Base-by-base conservation (phyloP, 2,329 filamentous ascomycete species). In the Aspergillus cejpii region DNA sequence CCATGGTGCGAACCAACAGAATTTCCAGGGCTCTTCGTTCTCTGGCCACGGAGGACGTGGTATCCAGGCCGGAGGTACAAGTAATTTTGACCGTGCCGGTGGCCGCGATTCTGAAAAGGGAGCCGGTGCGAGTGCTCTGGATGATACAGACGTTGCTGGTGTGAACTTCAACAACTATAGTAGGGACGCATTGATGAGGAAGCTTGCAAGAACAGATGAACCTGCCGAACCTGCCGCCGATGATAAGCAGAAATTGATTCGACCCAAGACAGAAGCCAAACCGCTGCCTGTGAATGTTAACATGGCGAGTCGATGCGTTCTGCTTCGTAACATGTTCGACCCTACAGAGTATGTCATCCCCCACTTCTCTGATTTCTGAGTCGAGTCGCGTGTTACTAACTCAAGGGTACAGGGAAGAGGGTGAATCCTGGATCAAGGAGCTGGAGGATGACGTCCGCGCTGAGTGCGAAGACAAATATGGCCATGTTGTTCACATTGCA, bases 161-260 rank as follows among this genome's bases (percentile, higher is more conserved):
- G 91, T 98, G 70, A 97, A 97, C 73, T 97, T 97, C 84, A 95
- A 89, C 79, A 96, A 96, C 71, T 96, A 94, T 75, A 95, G 88
- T 77, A 87, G 92, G 73, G 89, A 97, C 74, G 87, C 90, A 64
- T 83, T 98, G 71, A 98, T 98, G 92, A 83, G 88, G 70, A 96
- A 97, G 74, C 86, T 98, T 71, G 90, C 92, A 65, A 84, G 92
- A 77, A 91, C 86, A 73, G 90, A 97, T 72, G 89, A 97, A 65
- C 76, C 81, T 55, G 72, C 77, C 57, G 78, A 79, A 59, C 65
- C 67, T 45, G 57, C 64, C 48, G 73, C 77, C 58, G 80, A 79
- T 60, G 80, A 84, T 56, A 81, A 87, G 70, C 79, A 80, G 65
- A 83, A 85, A 68, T 75, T 85, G 47, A 73, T 83, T 54, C 87